phyloP scores from a whole-genome alignment of 208 protist species.

The Trypanosoma boissoni region DNA sequence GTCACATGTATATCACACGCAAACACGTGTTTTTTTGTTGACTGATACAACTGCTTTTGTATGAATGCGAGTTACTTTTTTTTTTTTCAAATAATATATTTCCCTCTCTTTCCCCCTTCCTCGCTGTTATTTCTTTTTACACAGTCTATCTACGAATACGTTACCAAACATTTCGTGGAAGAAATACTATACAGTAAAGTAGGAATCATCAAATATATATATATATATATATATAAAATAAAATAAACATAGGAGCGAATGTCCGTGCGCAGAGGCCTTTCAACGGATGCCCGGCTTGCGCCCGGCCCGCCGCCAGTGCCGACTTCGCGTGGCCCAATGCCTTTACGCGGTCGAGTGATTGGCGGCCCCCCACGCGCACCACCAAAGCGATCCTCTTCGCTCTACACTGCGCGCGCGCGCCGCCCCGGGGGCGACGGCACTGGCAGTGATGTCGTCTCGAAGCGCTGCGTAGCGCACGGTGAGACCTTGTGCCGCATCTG shows the following conservation, averaged over 20 bases:
- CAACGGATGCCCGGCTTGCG: too few relatives aligned
- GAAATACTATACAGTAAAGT: neutral
- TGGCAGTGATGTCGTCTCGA: neutral
- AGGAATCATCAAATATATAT: constrained; percentile 2
- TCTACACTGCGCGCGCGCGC: constrained; percentile 24
- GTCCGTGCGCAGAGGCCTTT: too few relatives aligned
- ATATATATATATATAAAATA: neutral
- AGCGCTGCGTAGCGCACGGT: neutral
- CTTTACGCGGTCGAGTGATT: constrained; percentile 12
- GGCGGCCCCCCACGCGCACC: constrained; percentile 22
- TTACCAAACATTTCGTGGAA: neutral
- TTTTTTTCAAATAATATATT: too few relatives aligned
- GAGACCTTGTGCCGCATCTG: neutral
- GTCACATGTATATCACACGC: too few relatives aligned
- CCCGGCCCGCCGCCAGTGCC: constrained; percentile 39
- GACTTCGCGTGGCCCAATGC: constrained; percentile 37
- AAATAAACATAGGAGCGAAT: constrained; percentile 8
- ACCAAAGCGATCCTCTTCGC: constrained; percentile 8
- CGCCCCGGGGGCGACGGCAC: constrained; percentile 16
- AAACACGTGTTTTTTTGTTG: neutral
- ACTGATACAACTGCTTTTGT: too few relatives aligned
- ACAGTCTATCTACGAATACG: neutral
- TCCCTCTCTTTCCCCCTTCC: too few relatives aligned
- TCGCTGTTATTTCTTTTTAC: too few relatives aligned
- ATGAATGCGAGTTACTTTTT: too few relatives aligned